A percentile compares a stretch with the other conserved stretches of the same genome.
These are phyloP conservation scores for Tulasnella calospora DNA, from an alignment of 768 basidiomycete genomes.

Conservation along the genomic window DNA sequence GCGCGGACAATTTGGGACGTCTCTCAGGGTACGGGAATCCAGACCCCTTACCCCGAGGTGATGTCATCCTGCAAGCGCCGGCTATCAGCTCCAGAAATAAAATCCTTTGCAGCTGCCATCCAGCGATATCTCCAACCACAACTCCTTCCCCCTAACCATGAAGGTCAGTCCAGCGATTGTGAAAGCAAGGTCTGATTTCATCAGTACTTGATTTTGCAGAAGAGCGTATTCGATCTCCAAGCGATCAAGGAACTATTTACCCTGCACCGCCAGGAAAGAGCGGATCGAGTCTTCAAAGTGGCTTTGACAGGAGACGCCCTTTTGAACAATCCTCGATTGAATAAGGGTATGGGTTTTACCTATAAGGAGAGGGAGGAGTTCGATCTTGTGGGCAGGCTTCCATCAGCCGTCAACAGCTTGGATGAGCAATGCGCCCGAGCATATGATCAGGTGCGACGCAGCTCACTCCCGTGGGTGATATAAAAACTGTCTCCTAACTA, in stretches of 20 bases:
- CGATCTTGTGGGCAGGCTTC: conserved; percentile 46
- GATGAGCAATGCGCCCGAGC: conserved; percentile 74
- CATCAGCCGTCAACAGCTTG: conserved; percentile 54
- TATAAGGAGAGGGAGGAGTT: conserved; percentile 62
- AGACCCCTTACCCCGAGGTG: not conserved
- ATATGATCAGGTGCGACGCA: conserved; percentile 51
- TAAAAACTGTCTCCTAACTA: conserved; percentile 31
- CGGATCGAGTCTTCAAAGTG: conserved; percentile 2
- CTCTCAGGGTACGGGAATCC: not conserved
- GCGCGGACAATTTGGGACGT: not conserved
- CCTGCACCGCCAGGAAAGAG: not conserved
- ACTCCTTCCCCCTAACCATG: not conserved
- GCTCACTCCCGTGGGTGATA: conserved; percentile 1
- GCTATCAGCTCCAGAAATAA: not conserved
- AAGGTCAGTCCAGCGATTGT: not conserved
- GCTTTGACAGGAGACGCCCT: conserved; percentile 13
- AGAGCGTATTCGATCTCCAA: conserved; percentile 11
- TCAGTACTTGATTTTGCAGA: not conserved
- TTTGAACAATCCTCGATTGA: conserved; percentile 21
- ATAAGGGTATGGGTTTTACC: conserved; percentile 67
- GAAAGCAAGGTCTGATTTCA: not conserved
- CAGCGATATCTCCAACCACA: not conserved
- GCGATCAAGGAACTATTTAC: conserved; percentile 8
- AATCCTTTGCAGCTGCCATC: not conserved
- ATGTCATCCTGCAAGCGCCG: not conserved